A percentile compares a stretch with the other conserved stretches of the same genome.
Conservation (phyloP, 805 yeast species). For the Geotrichum ghanense region DNA sequence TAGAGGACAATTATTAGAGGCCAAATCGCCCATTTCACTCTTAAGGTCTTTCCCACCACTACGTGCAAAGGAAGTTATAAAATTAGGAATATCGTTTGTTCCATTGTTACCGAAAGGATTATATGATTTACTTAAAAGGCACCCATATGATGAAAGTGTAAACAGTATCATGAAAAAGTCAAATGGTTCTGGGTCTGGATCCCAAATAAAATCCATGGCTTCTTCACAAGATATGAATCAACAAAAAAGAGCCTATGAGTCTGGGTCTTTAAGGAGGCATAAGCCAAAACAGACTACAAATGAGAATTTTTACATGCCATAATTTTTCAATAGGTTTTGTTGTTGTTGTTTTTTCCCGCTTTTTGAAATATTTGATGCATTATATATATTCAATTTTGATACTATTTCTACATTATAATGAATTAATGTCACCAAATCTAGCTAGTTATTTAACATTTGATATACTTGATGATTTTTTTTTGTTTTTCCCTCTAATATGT, state of each 20-base stretch:
- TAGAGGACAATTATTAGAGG: slow-evolving; percentile 47
- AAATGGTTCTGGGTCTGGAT: neutral
- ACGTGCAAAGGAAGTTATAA: slow-evolving; percentile 63
- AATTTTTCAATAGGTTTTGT: too few relatives aligned
- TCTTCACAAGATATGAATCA: neutral
- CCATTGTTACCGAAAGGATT: slow-evolving; percentile 59
- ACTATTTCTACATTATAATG: too few relatives aligned
- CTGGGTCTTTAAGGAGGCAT: neutral
- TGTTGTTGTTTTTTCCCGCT: too few relatives aligned
- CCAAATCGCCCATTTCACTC: slow-evolving; percentile 60
- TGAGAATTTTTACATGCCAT: too few relatives aligned
- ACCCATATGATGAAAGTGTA: slow-evolving; percentile 37
- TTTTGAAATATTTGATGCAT: too few relatives aligned
- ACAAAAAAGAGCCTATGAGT: neutral
- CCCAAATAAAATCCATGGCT: neutral
- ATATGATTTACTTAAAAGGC: slow-evolving; percentile 52
- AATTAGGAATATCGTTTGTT: slow-evolving; percentile 67
- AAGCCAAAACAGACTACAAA: too few relatives aligned
- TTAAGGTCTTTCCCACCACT: slow-evolving; percentile 62
- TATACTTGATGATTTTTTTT: too few relatives aligned
- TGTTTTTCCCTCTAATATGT: too few relatives aligned
- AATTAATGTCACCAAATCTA: too few relatives aligned
- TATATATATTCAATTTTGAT: too few relatives aligned
- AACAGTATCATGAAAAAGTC: slow-evolving; percentile 2
- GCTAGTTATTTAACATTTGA: too few relatives aligned